Evolutionary conservation across 2,329 filamentous ascomycete species (phyloP).

Genomic region (Hypoxylon sp.): DNA sequence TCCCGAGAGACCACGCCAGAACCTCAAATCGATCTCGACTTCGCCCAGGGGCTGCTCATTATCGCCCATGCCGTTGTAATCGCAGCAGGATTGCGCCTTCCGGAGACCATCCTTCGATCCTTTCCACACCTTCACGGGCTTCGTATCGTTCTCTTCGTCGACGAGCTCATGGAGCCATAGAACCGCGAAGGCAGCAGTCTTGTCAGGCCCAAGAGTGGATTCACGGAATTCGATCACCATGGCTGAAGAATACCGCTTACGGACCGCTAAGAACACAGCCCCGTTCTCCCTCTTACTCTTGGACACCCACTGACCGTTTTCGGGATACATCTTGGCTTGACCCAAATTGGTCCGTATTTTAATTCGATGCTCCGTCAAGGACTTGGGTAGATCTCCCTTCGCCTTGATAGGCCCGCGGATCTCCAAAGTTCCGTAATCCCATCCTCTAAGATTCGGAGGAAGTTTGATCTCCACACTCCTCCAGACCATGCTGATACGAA

Average conservation of each 20-base stretch:
- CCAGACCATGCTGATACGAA: constrained; percentile 80
- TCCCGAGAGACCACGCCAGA: constrained; percentile 73
- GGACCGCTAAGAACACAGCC: constrained; percentile 68
- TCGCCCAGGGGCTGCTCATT: constrained; percentile 70
- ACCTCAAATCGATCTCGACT: constrained; percentile 69
- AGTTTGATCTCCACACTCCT: constrained; percentile 76
- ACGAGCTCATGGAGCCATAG: constrained; percentile 79
- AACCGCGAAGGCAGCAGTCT: constrained; percentile 72
- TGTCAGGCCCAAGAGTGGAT: constrained; percentile 66
- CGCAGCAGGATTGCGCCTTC: constrained; percentile 55
- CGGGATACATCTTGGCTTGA: constrained; percentile 70
- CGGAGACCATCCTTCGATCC: constrained; percentile 68
- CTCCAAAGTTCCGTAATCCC: constrained; percentile 80
- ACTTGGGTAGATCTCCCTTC: constrained; percentile 62
- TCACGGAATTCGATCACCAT: constrained; percentile 72
- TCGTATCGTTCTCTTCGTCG: constrained; percentile 74
- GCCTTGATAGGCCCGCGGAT: constrained; percentile 67
- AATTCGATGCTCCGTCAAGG: constrained; percentile 66
- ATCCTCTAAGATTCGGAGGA: constrained; percentile 72
- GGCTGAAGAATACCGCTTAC: constrained; percentile 71
- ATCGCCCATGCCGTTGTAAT: constrained; percentile 62
- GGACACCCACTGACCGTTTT: constrained; percentile 66
- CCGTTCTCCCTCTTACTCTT: constrained; percentile 59
- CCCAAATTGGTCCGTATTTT: constrained; percentile 73
- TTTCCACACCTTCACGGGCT: constrained; percentile 76